Percentiles rank a stretch among this genome's conserved stretches.
Evolutionary conservation across 2,329 filamentous ascomycete genomes (phyloP).

Genomic region (Beauveria sp.): DNA sequence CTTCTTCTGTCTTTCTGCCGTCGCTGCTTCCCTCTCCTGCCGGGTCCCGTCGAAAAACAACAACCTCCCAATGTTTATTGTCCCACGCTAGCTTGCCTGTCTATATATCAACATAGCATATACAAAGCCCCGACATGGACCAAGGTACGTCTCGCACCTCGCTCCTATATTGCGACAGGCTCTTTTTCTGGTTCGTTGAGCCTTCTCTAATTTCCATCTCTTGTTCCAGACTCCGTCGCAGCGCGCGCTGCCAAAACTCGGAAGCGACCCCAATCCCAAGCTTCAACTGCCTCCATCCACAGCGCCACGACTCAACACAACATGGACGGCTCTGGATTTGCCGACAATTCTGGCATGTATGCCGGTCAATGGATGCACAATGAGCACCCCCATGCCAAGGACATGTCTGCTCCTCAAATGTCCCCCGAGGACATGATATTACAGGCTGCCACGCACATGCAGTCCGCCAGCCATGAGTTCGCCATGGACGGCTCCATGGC

Average conservation of each 20-base stretch:
- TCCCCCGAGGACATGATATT: constrained; percentile 53
- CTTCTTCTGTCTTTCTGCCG: constrained; percentile 3
- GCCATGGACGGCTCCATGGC: constrained; percentile 40
- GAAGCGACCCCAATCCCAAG: constrained; percentile 46
- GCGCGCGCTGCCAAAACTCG: constrained; percentile 32
- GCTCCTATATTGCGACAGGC: constrained; percentile 16
- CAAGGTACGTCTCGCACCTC: constrained; percentile 24
- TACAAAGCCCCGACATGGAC: constrained; percentile 23
- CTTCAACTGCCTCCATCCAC: constrained; percentile 50
- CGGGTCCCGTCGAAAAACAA: constrained; percentile 15
- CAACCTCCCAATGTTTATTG: constrained; percentile 33
- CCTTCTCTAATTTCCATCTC: constrained; percentile 1
- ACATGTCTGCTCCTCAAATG: constrained; percentile 40
- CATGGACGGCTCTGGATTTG: constrained; percentile 40
- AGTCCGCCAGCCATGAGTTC: constrained; percentile 42
- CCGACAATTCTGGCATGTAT: constrained; percentile 38
- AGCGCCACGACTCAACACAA: constrained; percentile 43
- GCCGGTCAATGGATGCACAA: constrained; percentile 42
- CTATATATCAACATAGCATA: constrained; percentile 22
- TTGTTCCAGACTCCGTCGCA: constrained; percentile 22
- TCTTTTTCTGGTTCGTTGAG: neutral
- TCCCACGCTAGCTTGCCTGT: constrained; percentile 25
- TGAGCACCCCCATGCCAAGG: constrained; percentile 35
- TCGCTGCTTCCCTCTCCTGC: constrained; percentile 2
- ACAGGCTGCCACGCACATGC: constrained; percentile 49